Evolutionary conservation across 495 filamentous ascomycete species (phyloP).

Genomic region (Penicillium argentinense): DNA sequence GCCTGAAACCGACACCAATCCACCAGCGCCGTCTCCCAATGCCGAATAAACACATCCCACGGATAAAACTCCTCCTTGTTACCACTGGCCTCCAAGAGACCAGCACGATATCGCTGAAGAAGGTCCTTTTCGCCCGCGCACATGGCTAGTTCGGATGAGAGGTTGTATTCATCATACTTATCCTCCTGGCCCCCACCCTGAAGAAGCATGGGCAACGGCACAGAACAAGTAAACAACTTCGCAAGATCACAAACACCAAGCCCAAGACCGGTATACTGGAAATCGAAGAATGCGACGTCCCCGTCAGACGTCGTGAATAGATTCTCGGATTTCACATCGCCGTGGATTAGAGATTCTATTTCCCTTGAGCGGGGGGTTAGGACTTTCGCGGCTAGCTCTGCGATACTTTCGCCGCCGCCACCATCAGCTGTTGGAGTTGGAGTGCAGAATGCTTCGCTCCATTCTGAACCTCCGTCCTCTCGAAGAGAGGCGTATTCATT

Average conservation of each 20-base stretch:
- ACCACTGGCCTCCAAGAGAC: constrained; percentile 18
- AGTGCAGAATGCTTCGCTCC: constrained; percentile 17
- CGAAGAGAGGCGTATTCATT: constrained; percentile 33
- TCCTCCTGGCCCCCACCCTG: not conserved
- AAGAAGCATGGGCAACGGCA: constrained; percentile 32
- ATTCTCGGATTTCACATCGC: constrained; percentile 45
- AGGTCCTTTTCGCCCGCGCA: constrained; percentile 28
- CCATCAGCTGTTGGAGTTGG: not conserved
- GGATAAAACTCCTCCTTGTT: constrained; percentile 16
- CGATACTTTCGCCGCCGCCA: too few relatives aligned
- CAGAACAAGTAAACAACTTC: constrained; percentile 43
- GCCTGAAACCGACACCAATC: constrained; percentile 46
- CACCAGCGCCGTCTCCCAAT: constrained; percentile 42
- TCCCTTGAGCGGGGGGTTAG: constrained; percentile 29
- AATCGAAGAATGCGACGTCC: constrained; percentile 42
- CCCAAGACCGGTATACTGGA: constrained; percentile 40
- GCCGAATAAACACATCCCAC: constrained; percentile 30
- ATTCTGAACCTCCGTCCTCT: constrained; percentile 31
- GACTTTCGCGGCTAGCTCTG: constrained; percentile 32
- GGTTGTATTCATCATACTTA: too few relatives aligned
- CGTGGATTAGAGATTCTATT: constrained; percentile 39
- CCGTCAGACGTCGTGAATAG: constrained; percentile 36
- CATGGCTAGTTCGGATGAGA: too few relatives aligned
- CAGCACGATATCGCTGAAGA: constrained; percentile 25
- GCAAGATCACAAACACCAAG: constrained; percentile 42